Evolutionary conservation across 2,329 filamentous ascomycete genomes (phyloP), one percentile per base, ranked within the genome.

Genomic region (Lasiodiplodia sp.): DNA sequence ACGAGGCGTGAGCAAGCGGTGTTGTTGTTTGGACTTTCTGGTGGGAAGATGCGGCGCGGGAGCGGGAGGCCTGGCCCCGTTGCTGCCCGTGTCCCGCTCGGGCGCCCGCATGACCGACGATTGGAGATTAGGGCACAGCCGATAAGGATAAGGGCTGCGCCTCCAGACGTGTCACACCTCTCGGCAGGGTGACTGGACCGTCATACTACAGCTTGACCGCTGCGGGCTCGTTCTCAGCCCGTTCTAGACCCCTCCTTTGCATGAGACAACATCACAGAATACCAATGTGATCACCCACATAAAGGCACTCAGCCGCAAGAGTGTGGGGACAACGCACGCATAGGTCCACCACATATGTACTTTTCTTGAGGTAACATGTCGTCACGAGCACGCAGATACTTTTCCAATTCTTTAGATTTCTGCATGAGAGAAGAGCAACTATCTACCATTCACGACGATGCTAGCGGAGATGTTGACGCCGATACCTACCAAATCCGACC

Each of bases 11-110:
- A 55, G 56, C 57, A 25, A 40, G 23, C n/a, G 4, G 34, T 62
- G 38, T 49, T 63, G 58, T 37, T 68, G 60, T 55, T 44, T 68
- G 60, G 44, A 10, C 55, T 64, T 68, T 60, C 55, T 44, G 55
- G 57, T 57, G 55, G 68, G 57, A 66, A 31, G 63, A 66, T 69
- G 65, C 62, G 66, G 58, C 51, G 40, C 25, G 49, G 68, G 49
- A 57, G 37, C 18, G 69, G 67, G 58, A 47, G 34, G 66, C 68
- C 63, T 60, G 66, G 64, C 40, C 52, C 49, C 57, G 67, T 52
- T 11, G 23, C 31, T 47, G 23, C 25, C 58, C 47, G 28, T n/a
- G 37, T 44, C 38, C 52, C 55, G 31, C 37, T 58, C 55, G 55
- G 37, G n/a, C 57, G 37, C 34, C 44, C 21, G 51, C 51, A 53